phyloP scores from a whole-genome alignment of 192 early-diverging fungal species.

The Podila minutissima region DNA sequence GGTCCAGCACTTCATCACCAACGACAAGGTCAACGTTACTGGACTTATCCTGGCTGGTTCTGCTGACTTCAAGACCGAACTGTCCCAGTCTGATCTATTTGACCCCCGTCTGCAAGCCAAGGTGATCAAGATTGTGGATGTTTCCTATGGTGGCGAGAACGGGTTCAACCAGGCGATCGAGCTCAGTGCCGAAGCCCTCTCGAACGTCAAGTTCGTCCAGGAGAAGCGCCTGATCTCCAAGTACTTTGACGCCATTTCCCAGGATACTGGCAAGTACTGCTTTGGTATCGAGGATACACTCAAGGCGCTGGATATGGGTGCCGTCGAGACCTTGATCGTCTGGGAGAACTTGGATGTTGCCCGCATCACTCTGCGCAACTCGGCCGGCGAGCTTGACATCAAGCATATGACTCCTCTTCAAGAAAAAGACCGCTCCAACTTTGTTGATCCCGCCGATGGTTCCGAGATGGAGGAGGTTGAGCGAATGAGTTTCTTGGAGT shows the following conservation, averaged over 20 bases:
- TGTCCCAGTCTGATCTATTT: constrained; percentile 95
- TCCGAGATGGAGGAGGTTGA: constrained; percentile 87
- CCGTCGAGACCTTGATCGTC: constrained; percentile 97
- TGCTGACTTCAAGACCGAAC: constrained; percentile 98
- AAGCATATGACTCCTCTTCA: constrained; percentile 86
- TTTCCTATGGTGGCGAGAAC: constrained; percentile 99
- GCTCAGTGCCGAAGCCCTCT: constrained; percentile 87
- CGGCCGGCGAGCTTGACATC: constrained; percentile 66
- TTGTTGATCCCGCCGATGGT: constrained; percentile 70
- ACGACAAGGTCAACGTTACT: constrained; percentile 88
- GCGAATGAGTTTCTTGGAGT: constrained; percentile 89
- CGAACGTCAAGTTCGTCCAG: constrained; percentile 99
- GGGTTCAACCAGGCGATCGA: constrained; percentile 98
- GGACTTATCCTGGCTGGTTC: constrained; percentile 97
- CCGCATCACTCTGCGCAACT: constrained; percentile 83
- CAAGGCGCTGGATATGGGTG: constrained; percentile 95
- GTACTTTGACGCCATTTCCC: constrained; percentile 98
- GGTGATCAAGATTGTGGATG: constrained; percentile 95
- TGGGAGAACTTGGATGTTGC: constrained; percentile 93
- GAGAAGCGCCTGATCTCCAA: constrained; percentile 96
- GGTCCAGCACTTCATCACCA: constrained; percentile 93
- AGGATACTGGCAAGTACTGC: constrained; percentile 95
- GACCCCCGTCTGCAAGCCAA: constrained; percentile 91
- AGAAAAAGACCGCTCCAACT: constrained; percentile 81
- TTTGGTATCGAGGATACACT: constrained; percentile 97